phyloP scores from a whole-genome alignment of 106 monocot genomes.

The Phalaenopsis aphrodite region DNA sequence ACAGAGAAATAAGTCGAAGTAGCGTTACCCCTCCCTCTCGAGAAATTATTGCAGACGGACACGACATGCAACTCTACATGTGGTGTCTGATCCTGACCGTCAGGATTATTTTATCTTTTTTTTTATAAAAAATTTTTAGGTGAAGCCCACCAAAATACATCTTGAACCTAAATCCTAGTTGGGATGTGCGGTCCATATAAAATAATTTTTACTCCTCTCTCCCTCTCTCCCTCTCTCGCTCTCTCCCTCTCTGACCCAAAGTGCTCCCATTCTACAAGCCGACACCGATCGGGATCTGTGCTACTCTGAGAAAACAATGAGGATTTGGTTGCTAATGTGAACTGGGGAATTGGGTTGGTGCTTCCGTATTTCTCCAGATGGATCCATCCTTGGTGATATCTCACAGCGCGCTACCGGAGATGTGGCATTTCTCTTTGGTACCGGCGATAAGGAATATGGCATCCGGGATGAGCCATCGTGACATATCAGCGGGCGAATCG shows the following conservation, averaged over 20 bases:
- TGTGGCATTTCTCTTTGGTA: conserved; percentile 25
- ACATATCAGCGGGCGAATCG: conserved; percentile 36
- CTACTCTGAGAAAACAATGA: neutral
- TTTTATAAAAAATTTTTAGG: too few species aligned
- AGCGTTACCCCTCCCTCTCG: neutral
- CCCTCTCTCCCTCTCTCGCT: neutral
- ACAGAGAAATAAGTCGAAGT: neutral
- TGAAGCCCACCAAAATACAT: too few species aligned
- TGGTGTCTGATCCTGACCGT: too few species aligned
- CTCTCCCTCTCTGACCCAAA: neutral
- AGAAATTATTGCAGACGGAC: too few species aligned
- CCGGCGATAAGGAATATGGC: neutral
- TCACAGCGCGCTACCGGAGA: conserved; percentile 12
- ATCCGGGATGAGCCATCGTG: conserved; percentile 9
- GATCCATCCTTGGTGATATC: conserved; percentile 34
- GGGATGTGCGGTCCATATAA: too few species aligned
- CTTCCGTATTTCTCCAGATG: conserved; percentile 9
- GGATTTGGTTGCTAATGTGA: neutral
- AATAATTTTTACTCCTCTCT: too few species aligned
- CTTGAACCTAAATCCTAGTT: too few species aligned
- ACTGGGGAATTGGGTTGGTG: neutral
- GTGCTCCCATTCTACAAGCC: neutral
- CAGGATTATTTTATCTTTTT: too few species aligned
- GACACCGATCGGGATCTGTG: neutral
- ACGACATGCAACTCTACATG: too few species aligned